phyloP scores from a whole-genome alignment of 1,139 yeast genomes.

The Geotrichum reessii region DNA sequence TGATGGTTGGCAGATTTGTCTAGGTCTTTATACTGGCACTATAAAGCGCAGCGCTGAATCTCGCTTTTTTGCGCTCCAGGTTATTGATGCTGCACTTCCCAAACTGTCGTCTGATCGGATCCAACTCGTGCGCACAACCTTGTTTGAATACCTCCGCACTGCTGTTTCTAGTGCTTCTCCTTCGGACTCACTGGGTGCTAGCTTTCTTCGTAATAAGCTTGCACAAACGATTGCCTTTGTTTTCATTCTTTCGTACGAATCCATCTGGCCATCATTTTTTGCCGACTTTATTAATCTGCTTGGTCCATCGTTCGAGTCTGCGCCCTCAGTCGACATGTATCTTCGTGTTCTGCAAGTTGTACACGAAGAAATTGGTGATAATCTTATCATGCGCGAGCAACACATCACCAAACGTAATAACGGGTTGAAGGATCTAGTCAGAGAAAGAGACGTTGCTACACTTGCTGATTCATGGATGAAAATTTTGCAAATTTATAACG shows the following conservation, averaged over 20 bases:
- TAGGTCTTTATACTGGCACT: slow-evolving; percentile 50
- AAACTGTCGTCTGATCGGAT: slow-evolving; percentile 46
- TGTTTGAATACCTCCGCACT: slow-evolving; percentile 40
- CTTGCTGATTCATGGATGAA: slow-evolving; percentile 65
- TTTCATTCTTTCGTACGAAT: slow-evolving; percentile 60
- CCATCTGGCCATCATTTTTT: slow-evolving; percentile 60
- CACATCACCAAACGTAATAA: slow-evolving; percentile 62
- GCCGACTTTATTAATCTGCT: slow-evolving; percentile 48
- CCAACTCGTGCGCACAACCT: slow-evolving; percentile 42
- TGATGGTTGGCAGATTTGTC: slow-evolving; percentile 76
- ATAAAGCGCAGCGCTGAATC: slow-evolving; percentile 35
- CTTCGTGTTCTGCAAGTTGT: slow-evolving; percentile 65
- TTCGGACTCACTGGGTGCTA: slow-evolving; percentile 42
- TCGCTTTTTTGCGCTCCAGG: slow-evolving; percentile 77
- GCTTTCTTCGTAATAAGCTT: slow-evolving; percentile 69
- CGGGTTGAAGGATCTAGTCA: slow-evolving; percentile 69
- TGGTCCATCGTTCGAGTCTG: slow-evolving; percentile 31
- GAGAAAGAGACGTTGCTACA: slow-evolving; percentile 67
- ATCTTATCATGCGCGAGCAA: slow-evolving; percentile 60
- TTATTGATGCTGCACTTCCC: slow-evolving; percentile 60
- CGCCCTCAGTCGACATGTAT: slow-evolving; percentile 69
- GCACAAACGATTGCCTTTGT: slow-evolving; percentile 67
- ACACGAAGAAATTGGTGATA: slow-evolving; percentile 92
- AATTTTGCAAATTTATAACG: slow-evolving; percentile 42
- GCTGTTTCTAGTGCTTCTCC: slow-evolving; percentile 7